Conservation (phyloP, 495 filamentous ascomycete genomes). For the Trichoderma reesei region DNA sequence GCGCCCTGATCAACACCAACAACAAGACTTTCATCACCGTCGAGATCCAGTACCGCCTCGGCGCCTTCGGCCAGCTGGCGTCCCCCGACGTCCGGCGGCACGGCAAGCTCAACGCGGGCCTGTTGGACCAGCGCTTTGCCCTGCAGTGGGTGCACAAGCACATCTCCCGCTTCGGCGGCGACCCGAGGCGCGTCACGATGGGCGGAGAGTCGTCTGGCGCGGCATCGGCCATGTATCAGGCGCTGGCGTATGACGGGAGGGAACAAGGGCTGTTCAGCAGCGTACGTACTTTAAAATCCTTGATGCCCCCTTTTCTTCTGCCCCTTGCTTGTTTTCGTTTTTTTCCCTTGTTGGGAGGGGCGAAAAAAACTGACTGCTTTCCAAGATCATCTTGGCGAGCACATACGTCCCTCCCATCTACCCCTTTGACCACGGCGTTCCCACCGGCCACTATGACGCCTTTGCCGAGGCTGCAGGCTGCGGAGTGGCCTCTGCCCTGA, state of each 20-base stretch:
- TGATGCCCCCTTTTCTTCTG: too few relatives aligned
- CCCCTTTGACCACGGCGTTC: slow-evolving; percentile 36
- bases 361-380: background rate
- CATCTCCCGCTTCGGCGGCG: slow-evolving; percentile 60
- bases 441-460: slow-evolving; percentile 40
- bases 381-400: slow-evolving; percentile 37
- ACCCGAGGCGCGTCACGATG: slow-evolving; percentile 55
- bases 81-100: background rate
- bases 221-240: slow-evolving; percentile 35
- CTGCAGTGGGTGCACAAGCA: slow-evolving; percentile 66
- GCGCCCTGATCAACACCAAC: slow-evolving; percentile 29
- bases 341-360: background rate
- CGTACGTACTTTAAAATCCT: background rate
- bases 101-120: slow-evolving; percentile 53
- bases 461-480: slow-evolving; percentile 47
- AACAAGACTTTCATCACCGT: slow-evolving; percentile 37
- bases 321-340: too few relatives aligned
- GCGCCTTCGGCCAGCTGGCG: background rate
- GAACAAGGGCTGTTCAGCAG: slow-evolving; percentile 10
- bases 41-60: slow-evolving; percentile 35
- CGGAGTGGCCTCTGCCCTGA: slow-evolving; percentile 15
- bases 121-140: slow-evolving; percentile 59
- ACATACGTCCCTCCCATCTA: slow-evolving; percentile 41
- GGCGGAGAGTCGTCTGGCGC: slow-evolving; percentile 64
- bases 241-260: slow-evolving; percentile 23